phyloP scores from a whole-genome alignment of 192 early-diverging fungal genomes.

The Backusella morwellensis region DNA sequence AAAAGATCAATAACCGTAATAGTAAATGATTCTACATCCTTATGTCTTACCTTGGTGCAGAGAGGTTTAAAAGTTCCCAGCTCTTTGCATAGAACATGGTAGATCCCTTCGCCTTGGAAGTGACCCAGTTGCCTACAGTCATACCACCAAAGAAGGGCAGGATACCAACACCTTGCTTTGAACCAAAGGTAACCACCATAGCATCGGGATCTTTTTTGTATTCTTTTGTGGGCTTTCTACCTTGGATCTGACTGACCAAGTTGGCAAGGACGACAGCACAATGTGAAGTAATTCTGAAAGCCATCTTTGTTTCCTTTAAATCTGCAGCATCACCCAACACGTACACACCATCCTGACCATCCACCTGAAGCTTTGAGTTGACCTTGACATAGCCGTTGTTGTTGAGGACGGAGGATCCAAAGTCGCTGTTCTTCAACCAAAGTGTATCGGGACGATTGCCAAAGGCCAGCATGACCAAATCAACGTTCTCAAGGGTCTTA shows the following conservation, averaged over 20 bases:
- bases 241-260: constrained; percentile 14
- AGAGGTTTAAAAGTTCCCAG: neutral
- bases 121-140: neutral
- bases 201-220: constrained; percentile 23
- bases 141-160: constrained; percentile 1
- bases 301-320: constrained; percentile 36
- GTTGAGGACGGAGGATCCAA: neutral
- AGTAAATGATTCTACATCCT: neutral
- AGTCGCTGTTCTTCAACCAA: constrained; percentile 1
- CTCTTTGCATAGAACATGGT: neutral
- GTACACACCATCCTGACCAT: constrained; percentile 27
- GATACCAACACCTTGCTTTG: neutral
- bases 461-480: constrained; percentile 32
- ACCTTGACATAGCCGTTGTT: constrained; percentile 23
- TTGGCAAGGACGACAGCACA: constrained; percentile 18
- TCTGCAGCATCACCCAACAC: constrained; percentile 39
- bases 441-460: constrained; percentile 24
- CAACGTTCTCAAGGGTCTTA: constrained; percentile 12
- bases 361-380: constrained; percentile 23
- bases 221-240: constrained; percentile 20
- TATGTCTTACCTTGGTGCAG: neutral
- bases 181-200: constrained; percentile 32
- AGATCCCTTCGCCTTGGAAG: neutral
- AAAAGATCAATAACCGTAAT: neutral
- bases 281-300: constrained; percentile 23